Evolutionary conservation across 768 basidiomycete species (phyloP).

Genomic region (Sporobolomyces roseus): DNA sequence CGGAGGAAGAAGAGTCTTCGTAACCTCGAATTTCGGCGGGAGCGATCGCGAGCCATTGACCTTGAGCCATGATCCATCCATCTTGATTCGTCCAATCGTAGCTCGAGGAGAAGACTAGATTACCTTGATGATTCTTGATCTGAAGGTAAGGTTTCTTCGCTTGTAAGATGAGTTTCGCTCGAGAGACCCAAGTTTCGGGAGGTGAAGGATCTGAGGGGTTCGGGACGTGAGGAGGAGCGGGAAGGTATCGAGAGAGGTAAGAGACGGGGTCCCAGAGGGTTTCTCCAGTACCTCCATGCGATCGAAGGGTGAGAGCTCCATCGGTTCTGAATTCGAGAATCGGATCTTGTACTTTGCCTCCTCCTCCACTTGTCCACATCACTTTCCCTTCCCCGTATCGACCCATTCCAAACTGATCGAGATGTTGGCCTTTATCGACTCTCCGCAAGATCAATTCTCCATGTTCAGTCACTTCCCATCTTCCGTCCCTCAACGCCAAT

Average conservation of each 20-base stretch:
- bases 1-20: not conserved
- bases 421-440: constrained; percentile 17
- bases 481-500: constrained; percentile 11
- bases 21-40: constrained; percentile 18
- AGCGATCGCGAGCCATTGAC: constrained; percentile 39
- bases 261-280: constrained; percentile 32
- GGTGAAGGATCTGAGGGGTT: constrained; percentile 7
- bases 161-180: constrained; percentile 29
- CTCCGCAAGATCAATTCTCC: constrained; percentile 27
- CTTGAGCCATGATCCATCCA: constrained; percentile 9
- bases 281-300: constrained; percentile 7
- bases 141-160: constrained; percentile 32
- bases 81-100: constrained; percentile 27
- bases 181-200: constrained; percentile 23
- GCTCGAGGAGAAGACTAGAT: constrained; percentile 27
- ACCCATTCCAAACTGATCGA: constrained; percentile 16
- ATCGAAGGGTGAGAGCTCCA: constrained; percentile 12
- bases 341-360: constrained; percentile 8
- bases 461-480: constrained; percentile 18
- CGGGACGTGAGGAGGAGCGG: constrained; percentile 1
- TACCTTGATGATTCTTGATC: constrained; percentile 16
- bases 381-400: constrained; percentile 19
- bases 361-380: constrained; percentile 25
- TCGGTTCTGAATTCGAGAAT: constrained; percentile 30
- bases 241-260: constrained; percentile 28